These are phyloP conservation scores for Collybia nuda DNA, from an alignment of 768 basidiomycete species.

Conservation along the genomic window DNA sequence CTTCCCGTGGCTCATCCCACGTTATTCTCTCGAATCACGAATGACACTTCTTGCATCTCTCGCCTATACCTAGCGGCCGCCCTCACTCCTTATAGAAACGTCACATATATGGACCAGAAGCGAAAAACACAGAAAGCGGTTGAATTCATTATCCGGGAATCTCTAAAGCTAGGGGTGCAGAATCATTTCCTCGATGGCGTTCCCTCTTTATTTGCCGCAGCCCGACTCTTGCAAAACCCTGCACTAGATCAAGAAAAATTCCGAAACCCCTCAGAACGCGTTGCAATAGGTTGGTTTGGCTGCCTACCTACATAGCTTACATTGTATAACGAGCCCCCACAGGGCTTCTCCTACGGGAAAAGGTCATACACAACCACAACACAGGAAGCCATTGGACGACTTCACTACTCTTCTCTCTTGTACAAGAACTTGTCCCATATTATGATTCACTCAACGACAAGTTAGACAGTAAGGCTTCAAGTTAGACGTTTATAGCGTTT, in stretches of 20 bases:
- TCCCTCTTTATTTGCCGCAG: slow-evolving; percentile 61
- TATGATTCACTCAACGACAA: slow-evolving; percentile 42
- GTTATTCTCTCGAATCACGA: slow-evolving; percentile 36
- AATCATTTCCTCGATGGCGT: slow-evolving; percentile 79
- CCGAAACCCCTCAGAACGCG: slow-evolving; percentile 45
- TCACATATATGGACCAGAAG: slow-evolving; percentile 65
- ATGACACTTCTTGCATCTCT: slow-evolving; percentile 40
- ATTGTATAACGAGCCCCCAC: background rate
- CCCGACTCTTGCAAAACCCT: slow-evolving; percentile 39
- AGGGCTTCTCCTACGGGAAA: slow-evolving; percentile 73
- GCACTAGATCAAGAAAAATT: slow-evolving; percentile 32
- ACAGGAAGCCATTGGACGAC: slow-evolving; percentile 70
- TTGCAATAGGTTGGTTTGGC: slow-evolving; percentile 53
- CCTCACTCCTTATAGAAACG: slow-evolving; percentile 66
- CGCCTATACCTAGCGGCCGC: slow-evolving; percentile 80
- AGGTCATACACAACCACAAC: slow-evolving; percentile 58
- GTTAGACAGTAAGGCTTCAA: slow-evolving; percentile 41
- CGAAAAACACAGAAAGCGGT: slow-evolving; percentile 57
- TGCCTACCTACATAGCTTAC: slow-evolving; percentile 5
- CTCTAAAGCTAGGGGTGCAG: slow-evolving; percentile 79
- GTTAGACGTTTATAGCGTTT: background rate
- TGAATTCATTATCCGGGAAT: slow-evolving; percentile 76
- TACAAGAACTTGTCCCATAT: slow-evolving; percentile 63
- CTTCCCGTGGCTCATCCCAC: slow-evolving; percentile 48
- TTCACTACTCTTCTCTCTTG: slow-evolving; percentile 72